phyloP scores from a whole-genome alignment of 2,329 filamentous ascomycete species.

The Ophiostoma ulmi region DNA sequence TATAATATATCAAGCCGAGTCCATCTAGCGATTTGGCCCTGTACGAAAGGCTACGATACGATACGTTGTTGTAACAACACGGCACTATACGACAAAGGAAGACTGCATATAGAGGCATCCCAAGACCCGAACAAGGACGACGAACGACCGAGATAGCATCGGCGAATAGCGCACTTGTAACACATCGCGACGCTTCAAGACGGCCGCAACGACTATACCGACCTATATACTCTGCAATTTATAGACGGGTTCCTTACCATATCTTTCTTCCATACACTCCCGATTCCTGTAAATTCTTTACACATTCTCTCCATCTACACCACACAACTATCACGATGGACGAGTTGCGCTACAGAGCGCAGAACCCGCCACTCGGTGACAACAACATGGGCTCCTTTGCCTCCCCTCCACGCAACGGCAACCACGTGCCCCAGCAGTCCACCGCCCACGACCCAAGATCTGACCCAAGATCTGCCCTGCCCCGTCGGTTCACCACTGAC shows the following conservation, averaged over 20 bases:
- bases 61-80: conserved; percentile 29
- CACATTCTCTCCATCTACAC: not conserved
- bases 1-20: conserved; percentile 23
- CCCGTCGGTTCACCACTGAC: conserved; percentile 91
- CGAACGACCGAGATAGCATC: not conserved
- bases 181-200: not conserved
- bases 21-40: conserved; percentile 19
- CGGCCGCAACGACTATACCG: not conserved
- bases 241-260: not conserved
- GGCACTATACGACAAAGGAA: conserved; percentile 24
- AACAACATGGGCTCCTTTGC: conserved; percentile 67
- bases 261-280: not conserved
- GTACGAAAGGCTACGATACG: conserved; percentile 20
- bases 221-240: not conserved
- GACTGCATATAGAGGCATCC: conserved; percentile 15
- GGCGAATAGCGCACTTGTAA: not conserved
- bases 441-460: conserved; percentile 64
- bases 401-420: conserved; percentile 66
- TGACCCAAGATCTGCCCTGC: conserved; percentile 71
- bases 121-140: conserved; percentile 2
- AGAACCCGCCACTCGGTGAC: conserved; percentile 74
- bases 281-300: not conserved
- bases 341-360: conserved; percentile 70
- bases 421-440: conserved; percentile 54
- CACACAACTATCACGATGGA: conserved; percentile 49